Base-by-base conservation (phyloP, 2,329 filamentous ascomycete species). In the Onygena corvina region DNA sequence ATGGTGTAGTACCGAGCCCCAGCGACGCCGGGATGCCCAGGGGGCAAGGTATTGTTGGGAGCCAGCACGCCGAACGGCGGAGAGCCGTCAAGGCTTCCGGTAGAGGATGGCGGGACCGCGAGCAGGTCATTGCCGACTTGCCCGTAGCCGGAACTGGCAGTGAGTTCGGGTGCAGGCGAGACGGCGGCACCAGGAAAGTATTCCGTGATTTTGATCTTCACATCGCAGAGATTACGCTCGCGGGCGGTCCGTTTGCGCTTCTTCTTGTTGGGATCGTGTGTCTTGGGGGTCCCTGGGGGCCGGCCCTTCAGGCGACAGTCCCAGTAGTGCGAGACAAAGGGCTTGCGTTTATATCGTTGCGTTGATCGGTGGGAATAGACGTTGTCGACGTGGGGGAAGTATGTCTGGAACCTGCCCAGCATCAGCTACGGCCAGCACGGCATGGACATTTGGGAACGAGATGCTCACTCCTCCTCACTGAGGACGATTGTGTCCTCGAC, bases 201-300 rank as follows among this genome's bases (percentile, higher is more conserved):
- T 64, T 89, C 84, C 2, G 83, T 87, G 52, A 89, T 86, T 64
- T 88, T 89, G 63, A 89, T 87, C 67, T 89, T 89, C 55, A 89
- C 84, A 63, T 89, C 84, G 62, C 85, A 90, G n/a, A 88, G 72
- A 66, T 88, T 83, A 9, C 83, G 74, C 63, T 85, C 80, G 35
- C 85, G 74, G n/a, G 81, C 81, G 30, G 76, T 79, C 21, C 85
- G 79, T 66, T 86, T 88, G 31, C 85, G 76, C 65, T 87, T 88
- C 73, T 86, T 88, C 70, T 87, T 88, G 62, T 79, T 81, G 0
- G 85, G 84, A 58, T 89, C 84, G 42, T 84, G 79, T 0, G 83
- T 85, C 63, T 89, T 88, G 52, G 83, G 81, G 3, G 84, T 89
- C 25, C 85, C 85, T 0, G 84, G 80, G 0, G 84, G 84, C 0